A percentile compares a stretch with the other conserved stretches of the same genome.
phyloP scores from a whole-genome alignment of 2,329 filamentous ascomycete species.

The Claviceps capensis region DNA sequence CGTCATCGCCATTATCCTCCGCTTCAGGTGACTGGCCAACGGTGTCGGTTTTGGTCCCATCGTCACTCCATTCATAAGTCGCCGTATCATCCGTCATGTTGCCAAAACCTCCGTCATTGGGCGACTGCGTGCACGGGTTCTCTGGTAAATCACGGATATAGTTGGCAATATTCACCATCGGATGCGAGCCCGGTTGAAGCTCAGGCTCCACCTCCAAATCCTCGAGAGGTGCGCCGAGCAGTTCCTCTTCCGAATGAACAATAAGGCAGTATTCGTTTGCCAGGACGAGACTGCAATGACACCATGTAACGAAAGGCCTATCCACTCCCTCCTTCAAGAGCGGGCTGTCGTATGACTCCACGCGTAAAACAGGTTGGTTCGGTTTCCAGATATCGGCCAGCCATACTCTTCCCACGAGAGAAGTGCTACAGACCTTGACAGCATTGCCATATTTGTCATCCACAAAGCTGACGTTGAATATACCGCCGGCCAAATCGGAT shows the following conservation, averaged over 20 bases:
- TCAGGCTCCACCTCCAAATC: slow-evolving; percentile 10
- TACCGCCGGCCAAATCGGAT: slow-evolving; percentile 27
- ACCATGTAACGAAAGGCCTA: slow-evolving; percentile 17
- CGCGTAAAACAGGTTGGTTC: slow-evolving; percentile 13
- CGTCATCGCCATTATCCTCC: slow-evolving; percentile 1
- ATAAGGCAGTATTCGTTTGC: slow-evolving; percentile 28
- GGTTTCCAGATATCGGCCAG: slow-evolving; percentile 38
- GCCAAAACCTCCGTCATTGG: not conserved
- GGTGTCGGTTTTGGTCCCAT: slow-evolving; percentile 2
- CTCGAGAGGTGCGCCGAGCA: slow-evolving; percentile 17
- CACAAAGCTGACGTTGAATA: slow-evolving; percentile 39
- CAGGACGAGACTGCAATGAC: slow-evolving; percentile 37
- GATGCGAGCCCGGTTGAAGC: slow-evolving; percentile 3
- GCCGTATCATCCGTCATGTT: slow-evolving; percentile 9
- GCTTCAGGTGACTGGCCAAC: slow-evolving; percentile 6
- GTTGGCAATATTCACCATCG: slow-evolving; percentile 15
- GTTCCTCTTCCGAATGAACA: slow-evolving; percentile 19
- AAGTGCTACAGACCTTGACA: slow-evolving; percentile 35
- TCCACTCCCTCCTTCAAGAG: slow-evolving; percentile 17
- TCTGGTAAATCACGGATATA: slow-evolving; percentile 15
- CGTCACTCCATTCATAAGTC: slow-evolving; percentile 8
- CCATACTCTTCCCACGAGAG: slow-evolving; percentile 35
- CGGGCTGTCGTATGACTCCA: slow-evolving; percentile 9
- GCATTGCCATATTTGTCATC: slow-evolving; percentile 32
- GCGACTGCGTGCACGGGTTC: slow-evolving; percentile 15